Percentiles rank a stretch among this genome's conserved stretches.
These are phyloP conservation scores for Epicoccum nigrum DNA, from an alignment of 2,329 filamentous ascomycete genomes.

Conservation along the genomic window DNA sequence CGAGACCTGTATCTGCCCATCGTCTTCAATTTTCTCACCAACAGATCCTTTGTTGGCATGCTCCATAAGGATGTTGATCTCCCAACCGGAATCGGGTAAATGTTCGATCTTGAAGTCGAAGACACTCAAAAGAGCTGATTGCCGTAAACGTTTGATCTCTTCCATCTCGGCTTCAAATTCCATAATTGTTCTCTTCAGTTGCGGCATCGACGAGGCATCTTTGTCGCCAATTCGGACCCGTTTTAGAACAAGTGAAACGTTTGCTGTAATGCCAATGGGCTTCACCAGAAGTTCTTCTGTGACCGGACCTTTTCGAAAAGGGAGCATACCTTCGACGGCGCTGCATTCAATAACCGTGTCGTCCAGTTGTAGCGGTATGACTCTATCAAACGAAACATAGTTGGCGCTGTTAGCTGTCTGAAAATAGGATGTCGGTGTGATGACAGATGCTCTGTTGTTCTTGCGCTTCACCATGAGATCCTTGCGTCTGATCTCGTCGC, in stretches of 20 bases:
- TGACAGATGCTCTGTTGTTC: slow-evolving; percentile 53
- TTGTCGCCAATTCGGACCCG: slow-evolving; percentile 35
- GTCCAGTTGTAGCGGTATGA: slow-evolving; percentile 67
- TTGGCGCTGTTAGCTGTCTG: slow-evolving; percentile 44
- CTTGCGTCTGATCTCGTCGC: slow-evolving; percentile 73
- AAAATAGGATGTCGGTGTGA: slow-evolving; percentile 45
- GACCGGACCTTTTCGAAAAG: slow-evolving; percentile 68
- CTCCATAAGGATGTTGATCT: slow-evolving; percentile 75
- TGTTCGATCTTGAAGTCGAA: slow-evolving; percentile 77
- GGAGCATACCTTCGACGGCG: slow-evolving; percentile 69
- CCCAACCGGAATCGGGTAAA: slow-evolving; percentile 65
- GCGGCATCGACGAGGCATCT: slow-evolving; percentile 68
- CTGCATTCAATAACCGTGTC: slow-evolving; percentile 70
- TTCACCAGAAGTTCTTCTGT: slow-evolving; percentile 75
- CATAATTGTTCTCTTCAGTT: slow-evolving; percentile 78
- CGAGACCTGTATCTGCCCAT: slow-evolving; percentile 73
- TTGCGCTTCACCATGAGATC: slow-evolving; percentile 65
- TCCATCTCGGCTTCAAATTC: slow-evolving; percentile 78
- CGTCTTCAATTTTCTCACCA: slow-evolving; percentile 79
- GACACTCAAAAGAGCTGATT: slow-evolving; percentile 78
- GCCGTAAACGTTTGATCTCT: slow-evolving; percentile 73
- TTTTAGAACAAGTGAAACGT: slow-evolving; percentile 68
- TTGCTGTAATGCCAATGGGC: slow-evolving; percentile 62
- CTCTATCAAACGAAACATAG: slow-evolving; percentile 69
- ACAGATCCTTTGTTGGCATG: slow-evolving; percentile 83